Percentiles rank a stretch among this genome's conserved stretches.
Evolutionary conservation across 1,139 yeast species (phyloP).

Genomic region (Saccharomycopsis crataegensis): DNA sequence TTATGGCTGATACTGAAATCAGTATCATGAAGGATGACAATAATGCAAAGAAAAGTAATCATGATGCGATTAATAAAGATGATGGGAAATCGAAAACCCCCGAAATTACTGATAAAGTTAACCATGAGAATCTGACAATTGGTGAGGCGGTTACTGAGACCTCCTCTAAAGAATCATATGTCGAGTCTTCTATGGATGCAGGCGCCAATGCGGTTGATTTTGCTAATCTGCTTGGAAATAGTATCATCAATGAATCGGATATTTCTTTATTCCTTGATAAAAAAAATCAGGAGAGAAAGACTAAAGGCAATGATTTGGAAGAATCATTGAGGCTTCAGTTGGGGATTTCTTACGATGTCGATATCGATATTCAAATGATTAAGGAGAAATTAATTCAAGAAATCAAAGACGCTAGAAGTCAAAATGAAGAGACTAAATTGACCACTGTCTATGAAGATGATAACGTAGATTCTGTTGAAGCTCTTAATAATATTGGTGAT

Average conservation of each 20-base stretch:
- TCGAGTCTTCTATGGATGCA: too few relatives aligned
- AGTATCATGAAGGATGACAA: background rate
- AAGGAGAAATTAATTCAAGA: background rate
- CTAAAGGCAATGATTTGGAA: background rate
- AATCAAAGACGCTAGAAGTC: conserved; percentile 4
- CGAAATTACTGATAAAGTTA: background rate
- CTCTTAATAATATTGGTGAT: background rate
- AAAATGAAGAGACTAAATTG: conserved; percentile 22
- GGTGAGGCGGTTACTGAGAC: too few relatives aligned
- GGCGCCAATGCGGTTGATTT: too few relatives aligned
- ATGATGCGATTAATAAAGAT: background rate
- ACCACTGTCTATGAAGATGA: background rate
- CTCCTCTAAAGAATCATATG: too few relatives aligned
- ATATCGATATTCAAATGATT: conserved; percentile 7
- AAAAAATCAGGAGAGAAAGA: too few relatives aligned
- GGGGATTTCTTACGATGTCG: background rate
- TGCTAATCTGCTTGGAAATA: too few relatives aligned
- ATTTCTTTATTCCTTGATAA: too few relatives aligned
- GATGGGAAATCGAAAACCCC: background rate
- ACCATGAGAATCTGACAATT: conserved; percentile 5
- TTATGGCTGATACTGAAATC: conserved; percentile 19
- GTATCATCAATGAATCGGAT: too few relatives aligned
- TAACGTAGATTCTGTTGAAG: background rate
- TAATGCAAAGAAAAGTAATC: background rate
- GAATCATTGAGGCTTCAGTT: too few relatives aligned